Evolutionary conservation across 106 monocot species (phyloP).

Genomic region (Phalaenopsis equestris): DNA sequence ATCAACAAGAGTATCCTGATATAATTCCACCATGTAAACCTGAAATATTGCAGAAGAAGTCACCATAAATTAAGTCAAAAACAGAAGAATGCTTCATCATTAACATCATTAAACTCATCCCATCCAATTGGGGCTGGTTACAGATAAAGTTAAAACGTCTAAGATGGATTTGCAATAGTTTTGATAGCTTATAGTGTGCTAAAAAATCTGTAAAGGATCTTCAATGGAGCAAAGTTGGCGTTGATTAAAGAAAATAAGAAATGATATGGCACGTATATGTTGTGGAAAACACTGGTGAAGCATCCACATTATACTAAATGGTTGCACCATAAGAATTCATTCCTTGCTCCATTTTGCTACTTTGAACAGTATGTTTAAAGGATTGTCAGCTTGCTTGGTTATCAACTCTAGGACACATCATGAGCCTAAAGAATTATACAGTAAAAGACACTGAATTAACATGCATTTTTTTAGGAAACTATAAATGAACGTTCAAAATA

Average conservation of each 20-base stretch:
- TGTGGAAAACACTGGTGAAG: not conserved
- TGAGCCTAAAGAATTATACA: no score
- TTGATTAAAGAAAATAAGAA: not conserved
- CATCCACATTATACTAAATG: not conserved
- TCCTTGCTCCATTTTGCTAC: not conserved
- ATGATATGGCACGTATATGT: not conserved
- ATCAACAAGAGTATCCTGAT: constrained; percentile 94
- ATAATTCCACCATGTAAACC: constrained; percentile 96
- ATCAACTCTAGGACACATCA: no score
- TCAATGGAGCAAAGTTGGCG: not conserved
- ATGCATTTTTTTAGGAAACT: no score
- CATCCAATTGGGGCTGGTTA: not conserved
- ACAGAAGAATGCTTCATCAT: not conserved
- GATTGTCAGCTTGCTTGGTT: not conserved
- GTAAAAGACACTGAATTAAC: no score
- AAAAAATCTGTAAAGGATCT: not conserved
- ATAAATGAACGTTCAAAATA: no score
- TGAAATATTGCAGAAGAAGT: constrained; percentile 17
- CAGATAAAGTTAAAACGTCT: not conserved
- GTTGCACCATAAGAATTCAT: not conserved
- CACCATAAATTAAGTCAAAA: not conserved
- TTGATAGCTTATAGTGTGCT: not conserved
- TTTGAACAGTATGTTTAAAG: not conserved
- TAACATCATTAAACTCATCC: not conserved
- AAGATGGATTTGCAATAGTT: not conserved